These are phyloP conservation scores for Coelastrella sp. DNA, from an alignment of 139 green algal genomes.

Conservation along the genomic window DNA sequence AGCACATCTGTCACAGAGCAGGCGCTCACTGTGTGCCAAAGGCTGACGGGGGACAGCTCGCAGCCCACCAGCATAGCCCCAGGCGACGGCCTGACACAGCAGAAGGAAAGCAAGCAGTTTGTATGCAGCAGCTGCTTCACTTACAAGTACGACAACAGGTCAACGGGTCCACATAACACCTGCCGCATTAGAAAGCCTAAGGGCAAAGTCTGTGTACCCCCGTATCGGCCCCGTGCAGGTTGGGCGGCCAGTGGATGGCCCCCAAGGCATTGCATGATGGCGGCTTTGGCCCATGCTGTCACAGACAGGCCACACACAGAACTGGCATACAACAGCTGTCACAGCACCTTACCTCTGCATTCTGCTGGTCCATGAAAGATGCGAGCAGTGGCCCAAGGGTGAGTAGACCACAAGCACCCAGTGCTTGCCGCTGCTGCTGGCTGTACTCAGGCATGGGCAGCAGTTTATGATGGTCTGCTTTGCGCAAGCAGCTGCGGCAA, in stretches of 20 bases:
- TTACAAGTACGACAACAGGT: not conserved
- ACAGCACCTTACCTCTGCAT: slow-evolving; percentile 25
- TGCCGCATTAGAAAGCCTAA: too few relatives aligned
- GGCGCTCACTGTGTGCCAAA: slow-evolving; percentile 7
- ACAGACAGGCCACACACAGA: too few relatives aligned
- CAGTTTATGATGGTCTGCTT: not conserved
- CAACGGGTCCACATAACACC: too few relatives aligned
- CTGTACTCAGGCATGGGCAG: slow-evolving; percentile 1
- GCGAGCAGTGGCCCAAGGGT: slow-evolving; percentile 9
- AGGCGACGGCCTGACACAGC: not conserved
- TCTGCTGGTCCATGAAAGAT: not conserved
- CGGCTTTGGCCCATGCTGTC: not conserved
- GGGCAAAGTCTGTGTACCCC: too few relatives aligned
- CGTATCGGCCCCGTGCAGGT: too few relatives aligned
- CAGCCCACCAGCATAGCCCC: not conserved
- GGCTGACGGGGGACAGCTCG: not conserved
- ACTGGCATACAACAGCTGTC: too few relatives aligned
- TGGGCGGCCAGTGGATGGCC: too few relatives aligned
- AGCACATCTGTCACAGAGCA: slow-evolving; percentile 62
- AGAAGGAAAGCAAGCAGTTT: too few relatives aligned
- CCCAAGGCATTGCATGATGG: too few relatives aligned
- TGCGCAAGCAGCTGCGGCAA: slow-evolving; percentile 48
- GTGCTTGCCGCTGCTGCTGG: not conserved
- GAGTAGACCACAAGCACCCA: slow-evolving; percentile 7
- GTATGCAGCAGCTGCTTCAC: slow-evolving; percentile 1